Percentiles rank a stretch among this genome's conserved stretches.
Evolutionary conservation across 2,329 filamentous ascomycete species (phyloP).

Genomic region (Camptophora hylomeconis): DNA sequence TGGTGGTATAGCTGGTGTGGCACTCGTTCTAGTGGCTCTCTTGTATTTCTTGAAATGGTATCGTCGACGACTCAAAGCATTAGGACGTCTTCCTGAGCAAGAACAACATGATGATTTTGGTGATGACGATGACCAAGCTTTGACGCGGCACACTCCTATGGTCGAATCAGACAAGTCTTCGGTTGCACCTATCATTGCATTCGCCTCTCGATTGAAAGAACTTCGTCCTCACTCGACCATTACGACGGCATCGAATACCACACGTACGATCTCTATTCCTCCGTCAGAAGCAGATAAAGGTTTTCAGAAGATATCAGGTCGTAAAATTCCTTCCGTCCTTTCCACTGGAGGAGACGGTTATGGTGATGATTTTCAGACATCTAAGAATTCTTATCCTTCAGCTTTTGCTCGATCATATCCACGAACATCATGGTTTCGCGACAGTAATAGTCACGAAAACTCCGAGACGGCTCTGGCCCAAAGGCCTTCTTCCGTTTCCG

Average conservation of each 20-base stretch:
- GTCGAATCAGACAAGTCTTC: conserved; percentile 2
- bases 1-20: conserved; percentile 45
- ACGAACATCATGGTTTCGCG: conserved; percentile 21
- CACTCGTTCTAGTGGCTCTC: conserved; percentile 37
- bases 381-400: too few species aligned
- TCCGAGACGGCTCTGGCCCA: too few species aligned
- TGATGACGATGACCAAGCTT: conserved; percentile 1
- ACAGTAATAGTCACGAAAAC: too few species aligned
- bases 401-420: conserved; percentile 22
- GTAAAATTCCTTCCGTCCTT: conserved; percentile 35
- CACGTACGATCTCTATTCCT: conserved; percentile 7
- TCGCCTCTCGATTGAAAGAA: conserved; percentile 24
- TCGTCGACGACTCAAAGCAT: conserved; percentile 22
- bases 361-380: too few species aligned
- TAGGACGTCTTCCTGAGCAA: conserved; percentile 18
- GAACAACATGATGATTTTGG: conserved; percentile 4
- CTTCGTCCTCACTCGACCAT: conserved; percentile 18
- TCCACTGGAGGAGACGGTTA: conserved; percentile 34
- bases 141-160: conserved; percentile 22
- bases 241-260: conserved; percentile 21
- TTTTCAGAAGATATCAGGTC: conserved; percentile 36
- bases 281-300: conserved; percentile 30
- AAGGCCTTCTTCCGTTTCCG: too few species aligned
- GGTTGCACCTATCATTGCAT: conserved; percentile 22
- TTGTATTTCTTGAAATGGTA: conserved; percentile 42